phyloP scores from a whole-genome alignment of 192 early-diverging fungal species.

The Piromyces sp. region DNA sequence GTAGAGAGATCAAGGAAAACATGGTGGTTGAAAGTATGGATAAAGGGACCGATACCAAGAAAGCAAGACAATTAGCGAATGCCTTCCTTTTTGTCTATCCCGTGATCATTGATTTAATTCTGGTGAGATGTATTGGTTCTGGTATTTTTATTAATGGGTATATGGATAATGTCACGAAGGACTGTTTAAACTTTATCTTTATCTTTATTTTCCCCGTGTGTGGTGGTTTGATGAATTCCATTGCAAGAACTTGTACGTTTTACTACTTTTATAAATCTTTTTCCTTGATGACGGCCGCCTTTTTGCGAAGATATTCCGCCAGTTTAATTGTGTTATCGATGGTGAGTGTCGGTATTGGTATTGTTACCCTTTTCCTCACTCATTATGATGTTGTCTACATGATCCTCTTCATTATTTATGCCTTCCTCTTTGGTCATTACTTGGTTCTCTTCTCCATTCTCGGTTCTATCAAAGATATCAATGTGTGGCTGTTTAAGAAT shows the following conservation, averaged over 20 bases:
- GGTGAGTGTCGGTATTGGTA: slow-evolving; percentile 6
- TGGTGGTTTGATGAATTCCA: slow-evolving; percentile 20
- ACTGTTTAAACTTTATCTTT: not conserved
- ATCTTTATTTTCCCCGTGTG: slow-evolving; percentile 9
- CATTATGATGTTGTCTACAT: not conserved
- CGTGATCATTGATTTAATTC: slow-evolving; percentile 15
- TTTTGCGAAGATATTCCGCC: slow-evolving; percentile 13
- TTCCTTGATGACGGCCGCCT: slow-evolving; percentile 15
- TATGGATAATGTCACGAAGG: not conserved
- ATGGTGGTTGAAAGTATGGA: not conserved
- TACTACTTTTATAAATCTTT: slow-evolving; percentile 24
- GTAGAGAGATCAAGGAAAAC: not conserved
- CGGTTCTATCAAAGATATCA: slow-evolving; percentile 12
- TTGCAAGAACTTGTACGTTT: slow-evolving; percentile 17
- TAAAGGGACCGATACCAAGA: not conserved
- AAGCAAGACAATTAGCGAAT: slow-evolving; percentile 2
- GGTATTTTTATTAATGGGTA: slow-evolving; percentile 4
- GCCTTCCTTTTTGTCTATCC: slow-evolving; percentile 25
- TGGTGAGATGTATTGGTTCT: slow-evolving; percentile 13
- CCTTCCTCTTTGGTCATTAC: slow-evolving; percentile 11
- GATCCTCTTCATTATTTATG: not conserved
- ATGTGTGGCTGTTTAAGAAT: slow-evolving; percentile 15
- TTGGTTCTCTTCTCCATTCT: slow-evolving; percentile 13
- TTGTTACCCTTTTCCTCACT: not conserved
- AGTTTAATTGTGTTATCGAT: slow-evolving; percentile 7